These are phyloP conservation scores for Echeveria elegans DNA, from an alignment of 164 flowering plant genomes.

Conservation along the genomic window DNA sequence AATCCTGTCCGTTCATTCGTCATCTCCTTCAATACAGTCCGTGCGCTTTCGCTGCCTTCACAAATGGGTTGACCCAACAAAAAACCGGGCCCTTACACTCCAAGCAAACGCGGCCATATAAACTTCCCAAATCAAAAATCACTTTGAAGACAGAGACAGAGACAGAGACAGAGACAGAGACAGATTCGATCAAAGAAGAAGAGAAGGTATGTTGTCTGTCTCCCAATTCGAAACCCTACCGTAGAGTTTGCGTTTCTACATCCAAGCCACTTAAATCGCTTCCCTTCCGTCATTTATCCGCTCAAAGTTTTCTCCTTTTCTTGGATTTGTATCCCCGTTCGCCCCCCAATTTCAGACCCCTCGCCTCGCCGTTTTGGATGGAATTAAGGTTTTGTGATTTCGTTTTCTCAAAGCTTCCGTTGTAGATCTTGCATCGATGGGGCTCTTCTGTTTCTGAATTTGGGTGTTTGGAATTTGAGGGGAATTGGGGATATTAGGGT, in stretches of 20 bases:
- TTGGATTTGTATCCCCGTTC: neutral
- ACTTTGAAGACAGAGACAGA: neutral
- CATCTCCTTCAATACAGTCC: no score
- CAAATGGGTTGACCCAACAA: slow-evolving; percentile 4
- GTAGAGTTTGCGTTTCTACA: neutral
- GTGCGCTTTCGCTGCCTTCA: no score
- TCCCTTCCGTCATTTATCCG: neutral
- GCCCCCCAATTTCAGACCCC: neutral
- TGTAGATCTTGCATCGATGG: neutral
- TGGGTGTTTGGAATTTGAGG: neutral
- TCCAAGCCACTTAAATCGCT: neutral
- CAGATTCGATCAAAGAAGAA: neutral
- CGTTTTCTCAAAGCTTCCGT: no score
- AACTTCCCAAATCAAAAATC: neutral
- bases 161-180: no score
- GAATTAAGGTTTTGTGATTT: slow-evolving; percentile 4
- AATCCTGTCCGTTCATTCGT: no score
- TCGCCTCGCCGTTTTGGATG: neutral
- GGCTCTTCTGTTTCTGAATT: neutral
- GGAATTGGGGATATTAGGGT: neutral
- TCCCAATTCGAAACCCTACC: neutral
- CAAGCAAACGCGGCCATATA: slow-evolving; percentile 2
- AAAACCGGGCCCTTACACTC: neutral
- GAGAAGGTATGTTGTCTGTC: no score
- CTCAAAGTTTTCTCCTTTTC: neutral